Evolutionary conservation across 129 eudicot species (phyloP), one percentile per base, ranked within the genome.

Genomic region (Centaurea solstitialis): DNA sequence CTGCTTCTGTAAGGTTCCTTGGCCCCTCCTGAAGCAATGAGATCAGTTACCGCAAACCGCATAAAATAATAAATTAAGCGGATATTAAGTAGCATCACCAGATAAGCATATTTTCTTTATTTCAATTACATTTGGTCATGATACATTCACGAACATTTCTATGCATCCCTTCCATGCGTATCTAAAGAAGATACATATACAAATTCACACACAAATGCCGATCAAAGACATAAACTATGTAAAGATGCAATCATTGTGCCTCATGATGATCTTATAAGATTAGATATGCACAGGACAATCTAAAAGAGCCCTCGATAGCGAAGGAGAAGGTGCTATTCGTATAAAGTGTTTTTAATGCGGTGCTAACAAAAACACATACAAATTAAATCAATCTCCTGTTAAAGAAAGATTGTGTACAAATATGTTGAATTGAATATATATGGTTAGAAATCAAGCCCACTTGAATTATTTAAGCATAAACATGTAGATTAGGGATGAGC

Each of bases 1-100:
- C n/a, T 33, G 57, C 61, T 80, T 39, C 66, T 82, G 81, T 33
- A 68, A 35, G 64, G 22, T 38, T 82, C 77, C 70, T 76, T 70
- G 13, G 77, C 30, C 47, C 47, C 33, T 62, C 71, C 70, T 79
- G 26, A 33, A 74, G n/a, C 15, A 53, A 70, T n/a, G 65, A 57
- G 65, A 57, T 41, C 47, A 79, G 53, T 53, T 50, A 18, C 39
- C 23, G 15, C 38, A 30, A 37, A 76, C 7, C 22, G 28, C 69
- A 9, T 33, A 53, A 53, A 30, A 47, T 30, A 4, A 23, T 28
- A 75, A 57, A 26, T 6, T 7, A 62, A 62, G 68, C 9, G 24
- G 67, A 61, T 18, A 18, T 62, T 20, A 62, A 21, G 68, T 64
- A 7, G 28, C 9, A 64, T 22, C 26, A 64, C 21, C 23, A 57